phyloP scores from a whole-genome alignment of 345 rosid genomes.

The Reutealis trisperma region DNA sequence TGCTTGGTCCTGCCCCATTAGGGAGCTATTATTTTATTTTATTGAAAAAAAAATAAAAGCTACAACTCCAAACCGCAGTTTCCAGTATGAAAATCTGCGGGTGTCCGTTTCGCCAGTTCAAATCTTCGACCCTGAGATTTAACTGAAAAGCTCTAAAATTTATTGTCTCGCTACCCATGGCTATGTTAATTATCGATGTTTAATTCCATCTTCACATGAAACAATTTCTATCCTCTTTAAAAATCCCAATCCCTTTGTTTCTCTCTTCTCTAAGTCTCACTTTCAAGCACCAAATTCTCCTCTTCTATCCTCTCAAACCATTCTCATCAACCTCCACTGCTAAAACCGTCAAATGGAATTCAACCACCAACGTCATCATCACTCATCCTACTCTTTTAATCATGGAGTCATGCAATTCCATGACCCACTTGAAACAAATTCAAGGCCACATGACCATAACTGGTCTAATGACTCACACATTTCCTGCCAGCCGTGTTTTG shows the following conservation, averaged over 20 bases:
- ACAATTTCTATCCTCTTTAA: not conserved
- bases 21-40: too few relatives aligned
- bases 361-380: slow-evolving; percentile 34
- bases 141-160: not conserved
- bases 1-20: too few relatives aligned
- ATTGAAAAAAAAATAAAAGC: too few relatives aligned
- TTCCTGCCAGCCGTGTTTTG: slow-evolving; percentile 46
- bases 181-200: not conserved
- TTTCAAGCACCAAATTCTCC: not conserved
- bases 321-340: slow-evolving; percentile 9
- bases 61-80: too few relatives aligned
- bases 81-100: too few relatives aligned
- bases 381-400: slow-evolving; percentile 38
- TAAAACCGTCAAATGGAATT: slow-evolving; percentile 38
- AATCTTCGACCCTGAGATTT: not conserved
- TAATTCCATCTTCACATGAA: slow-evolving; percentile 3
- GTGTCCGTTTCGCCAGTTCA: too few relatives aligned
- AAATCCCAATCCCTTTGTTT: not conserved
- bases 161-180: not conserved
- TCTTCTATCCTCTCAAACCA: not conserved
- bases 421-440: slow-evolving; percentile 43
- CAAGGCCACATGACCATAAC: slow-evolving; percentile 45
- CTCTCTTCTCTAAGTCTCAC: not conserved
- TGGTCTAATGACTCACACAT: slow-evolving; percentile 39
- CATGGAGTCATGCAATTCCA: slow-evolving; percentile 40